phyloP scores from a whole-genome alignment of 495 filamentous ascomycete genomes.

The Penicillium robsamsonii region DNA sequence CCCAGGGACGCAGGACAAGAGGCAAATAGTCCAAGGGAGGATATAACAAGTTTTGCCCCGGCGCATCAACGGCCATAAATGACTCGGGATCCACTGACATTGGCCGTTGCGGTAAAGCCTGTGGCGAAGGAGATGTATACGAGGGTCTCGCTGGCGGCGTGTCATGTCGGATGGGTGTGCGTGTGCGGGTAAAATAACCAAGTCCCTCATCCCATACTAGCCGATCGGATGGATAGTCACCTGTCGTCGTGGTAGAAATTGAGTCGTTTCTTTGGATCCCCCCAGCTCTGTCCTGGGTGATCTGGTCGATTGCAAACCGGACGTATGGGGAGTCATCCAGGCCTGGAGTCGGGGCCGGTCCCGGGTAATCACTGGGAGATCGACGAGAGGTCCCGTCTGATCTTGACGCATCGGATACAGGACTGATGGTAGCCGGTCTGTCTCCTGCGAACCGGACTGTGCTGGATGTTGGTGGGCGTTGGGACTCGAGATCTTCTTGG shows the following conservation, averaged over 20 bases:
- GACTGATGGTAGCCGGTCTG: conserved; percentile 28
- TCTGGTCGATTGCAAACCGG: conserved; percentile 69
- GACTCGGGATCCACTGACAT: conserved; percentile 45
- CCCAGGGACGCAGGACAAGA: conserved; percentile 59
- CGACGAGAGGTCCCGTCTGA: conserved; percentile 31
- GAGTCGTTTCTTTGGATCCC: conserved; percentile 35
- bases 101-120: conserved; percentile 29
- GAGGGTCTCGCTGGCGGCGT: conserved; percentile 20
- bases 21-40: conserved; percentile 66
- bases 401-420: conserved; percentile 23
- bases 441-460: conserved; percentile 41
- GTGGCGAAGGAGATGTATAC: conserved; percentile 26
- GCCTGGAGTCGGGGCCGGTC: conserved; percentile 56
- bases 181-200: conserved; percentile 43
- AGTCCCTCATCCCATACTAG: conserved; percentile 51
- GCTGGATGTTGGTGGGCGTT: conserved; percentile 28
- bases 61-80: conserved; percentile 53
- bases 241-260: conserved; percentile 34
- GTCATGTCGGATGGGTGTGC: conserved; percentile 25
- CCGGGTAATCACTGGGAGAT: conserved; percentile 35
- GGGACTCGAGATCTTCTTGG: conserved; percentile 19
- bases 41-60: conserved; percentile 43
- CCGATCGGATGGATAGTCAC: conserved; percentile 48
- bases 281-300: conserved; percentile 60
- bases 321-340: conserved; percentile 69